Percentiles rank a stretch among this genome's conserved stretches.
Evolutionary conservation across 164 flowering plant genomes (phyloP).

Genomic region (Saururus chinensis): DNA sequence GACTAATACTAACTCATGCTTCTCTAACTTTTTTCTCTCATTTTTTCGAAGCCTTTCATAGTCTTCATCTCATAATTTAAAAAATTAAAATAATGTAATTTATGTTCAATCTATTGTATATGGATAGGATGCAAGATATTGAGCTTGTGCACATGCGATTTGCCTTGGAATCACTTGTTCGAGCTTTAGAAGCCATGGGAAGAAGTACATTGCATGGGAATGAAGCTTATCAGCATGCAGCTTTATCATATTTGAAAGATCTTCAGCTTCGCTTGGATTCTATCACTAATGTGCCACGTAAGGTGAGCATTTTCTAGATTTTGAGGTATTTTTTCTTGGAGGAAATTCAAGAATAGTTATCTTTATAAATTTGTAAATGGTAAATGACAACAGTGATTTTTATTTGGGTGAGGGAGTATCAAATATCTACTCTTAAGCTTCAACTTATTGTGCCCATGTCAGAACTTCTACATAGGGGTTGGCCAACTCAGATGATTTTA

Average conservation of each 20-base stretch:
- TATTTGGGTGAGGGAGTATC: no score
- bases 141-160: conserved; percentile 98
- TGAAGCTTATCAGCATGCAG: conserved; percentile 28
- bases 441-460: no score
- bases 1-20: no score
- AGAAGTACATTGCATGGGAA: conserved; percentile 31
- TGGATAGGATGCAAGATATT: conserved; percentile 76
- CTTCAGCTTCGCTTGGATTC: conserved; percentile 69
- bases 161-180: conserved; percentile 74
- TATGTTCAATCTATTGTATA: conserved; percentile 4
- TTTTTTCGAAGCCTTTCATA: no score
- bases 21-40: no score
- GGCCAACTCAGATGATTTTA: no score
- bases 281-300: conserved; percentile 62
- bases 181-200: conserved; percentile 80
- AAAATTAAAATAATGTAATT: conserved; percentile 1
- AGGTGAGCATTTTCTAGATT: conserved; percentile 34
- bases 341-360: neutral
- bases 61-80: no score
- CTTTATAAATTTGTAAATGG: no score
- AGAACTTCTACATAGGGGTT: no score
- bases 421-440: no score
- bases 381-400: no score
- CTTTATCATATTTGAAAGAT: conserved; percentile 50
- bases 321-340: neutral